Evolutionary conservation across 257 asterid species (phyloP).

Genomic region (Gardenia jasminoides): DNA sequence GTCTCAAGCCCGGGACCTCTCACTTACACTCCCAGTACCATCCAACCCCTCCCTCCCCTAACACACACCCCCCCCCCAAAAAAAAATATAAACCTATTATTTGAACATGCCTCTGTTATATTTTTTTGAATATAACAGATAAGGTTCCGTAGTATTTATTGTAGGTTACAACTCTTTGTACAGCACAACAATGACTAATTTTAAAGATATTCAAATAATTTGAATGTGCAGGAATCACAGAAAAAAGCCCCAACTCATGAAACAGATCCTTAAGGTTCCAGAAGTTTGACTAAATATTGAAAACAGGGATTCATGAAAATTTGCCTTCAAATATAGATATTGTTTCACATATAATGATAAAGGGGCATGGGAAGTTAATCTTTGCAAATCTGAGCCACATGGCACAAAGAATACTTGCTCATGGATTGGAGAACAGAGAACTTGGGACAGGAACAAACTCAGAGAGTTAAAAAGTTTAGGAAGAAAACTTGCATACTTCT

Average conservation of each 20-base stretch:
- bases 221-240: neutral
- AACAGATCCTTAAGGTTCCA: neutral
- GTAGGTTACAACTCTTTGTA: neutral
- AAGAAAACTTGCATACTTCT: slow-evolving; percentile 51
- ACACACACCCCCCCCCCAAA: no score
- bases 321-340: neutral
- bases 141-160: neutral
- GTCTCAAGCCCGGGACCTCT: no score
- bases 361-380: neutral
- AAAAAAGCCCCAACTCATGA: neutral
- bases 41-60: no score
- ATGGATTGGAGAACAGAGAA: neutral
- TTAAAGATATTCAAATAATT: neutral
- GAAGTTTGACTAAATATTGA: neutral
- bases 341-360: neutral
- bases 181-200: neutral
- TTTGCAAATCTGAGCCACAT: no score
- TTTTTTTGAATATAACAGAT: neutral
- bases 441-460: neutral
- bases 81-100: no score
- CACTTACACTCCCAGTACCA: no score
- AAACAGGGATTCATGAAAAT: neutral
- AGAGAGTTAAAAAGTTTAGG: neutral
- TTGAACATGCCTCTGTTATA: no score
- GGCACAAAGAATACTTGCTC: no score